Evolutionary conservation across 208 protist species (phyloP), one percentile per base, ranked within the genome.

Genomic region (Trypanosoma scelopori): DNA sequence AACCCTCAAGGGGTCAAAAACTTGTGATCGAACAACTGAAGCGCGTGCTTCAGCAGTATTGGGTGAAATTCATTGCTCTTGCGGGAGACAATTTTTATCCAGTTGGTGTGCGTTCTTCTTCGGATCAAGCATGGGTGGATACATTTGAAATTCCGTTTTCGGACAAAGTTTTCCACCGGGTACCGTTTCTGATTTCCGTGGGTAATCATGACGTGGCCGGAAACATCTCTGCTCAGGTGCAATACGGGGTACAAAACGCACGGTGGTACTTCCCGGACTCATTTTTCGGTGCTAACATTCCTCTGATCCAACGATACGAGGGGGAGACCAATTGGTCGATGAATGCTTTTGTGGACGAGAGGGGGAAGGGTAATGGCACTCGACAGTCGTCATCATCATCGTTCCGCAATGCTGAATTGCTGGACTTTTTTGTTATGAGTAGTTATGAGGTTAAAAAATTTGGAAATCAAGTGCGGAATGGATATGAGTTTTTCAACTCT

Each of bases 31-130:
- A 27, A 18, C 48, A 67, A 35, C 50, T 73, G 5, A 22, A 51
- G 20, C 39, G 37, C n/a, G 6, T 65, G 18, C 41, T 66, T 16
- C 0, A 47, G 49, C 32, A 30, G 0, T 20, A 65, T 55, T 61
- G 53, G 56, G 57, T 73, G 15, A 62, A 65, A 52, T 73, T 67
- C 32, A 57, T 73, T 23, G 53, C 67, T 55, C 67, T 35, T 32
- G 67, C 68, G 9, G 68, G 68, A 4, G 68, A 73, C 59, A 73
- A 73, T 45, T 73, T 67, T 53, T 73, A 73, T 23, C 68, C 68
- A 20, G 9, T 4, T 9, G 57, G 57, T 27, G 68, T 66, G 20
- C 18, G 18, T 43, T 67, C 47, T 37, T 4, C 35, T 57, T 3
- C 1, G 1, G 49, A 67, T 42, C 11, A 0, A 22, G 39, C 15